Percentiles rank a stretch among this genome's conserved stretches.
phyloP scores from a whole-genome alignment of 1,284 basidiomycete species.

The Lentinus polychrous region DNA sequence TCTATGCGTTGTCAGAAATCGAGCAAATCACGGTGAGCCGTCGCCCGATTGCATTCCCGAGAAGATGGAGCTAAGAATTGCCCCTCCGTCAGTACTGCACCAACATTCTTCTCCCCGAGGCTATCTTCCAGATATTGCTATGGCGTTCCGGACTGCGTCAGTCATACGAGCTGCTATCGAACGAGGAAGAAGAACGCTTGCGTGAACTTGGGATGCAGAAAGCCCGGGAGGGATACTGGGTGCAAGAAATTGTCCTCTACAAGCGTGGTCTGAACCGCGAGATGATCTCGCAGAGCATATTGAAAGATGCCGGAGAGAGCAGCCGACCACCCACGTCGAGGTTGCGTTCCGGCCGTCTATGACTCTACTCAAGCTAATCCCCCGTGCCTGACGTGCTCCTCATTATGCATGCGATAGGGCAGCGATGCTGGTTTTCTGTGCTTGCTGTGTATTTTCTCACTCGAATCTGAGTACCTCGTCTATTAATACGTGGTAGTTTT shows the following conservation, averaged over 20 bases:
- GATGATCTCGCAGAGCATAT: slow-evolving; percentile 17
- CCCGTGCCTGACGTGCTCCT: too few species aligned
- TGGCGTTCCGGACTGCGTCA: slow-evolving; percentile 58
- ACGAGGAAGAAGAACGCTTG: slow-evolving; percentile 47
- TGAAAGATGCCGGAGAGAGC: too few species aligned
- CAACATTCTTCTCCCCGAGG: slow-evolving; percentile 62
- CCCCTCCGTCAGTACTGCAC: slow-evolving; percentile 50
- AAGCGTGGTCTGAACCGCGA: slow-evolving; percentile 19
- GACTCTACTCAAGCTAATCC: not conserved
- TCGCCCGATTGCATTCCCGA: not conserved
- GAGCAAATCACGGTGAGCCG: slow-evolving; percentile 52
- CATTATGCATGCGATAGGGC: too few species aligned
- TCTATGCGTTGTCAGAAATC: slow-evolving; percentile 31
- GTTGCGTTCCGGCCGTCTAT: not conserved
- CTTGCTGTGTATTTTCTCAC: too few species aligned
- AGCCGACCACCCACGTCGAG: not conserved
- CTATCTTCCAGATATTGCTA: slow-evolving; percentile 58
- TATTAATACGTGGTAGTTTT: too few species aligned
- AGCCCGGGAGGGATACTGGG: slow-evolving; percentile 55
- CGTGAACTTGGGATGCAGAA: slow-evolving; percentile 41
- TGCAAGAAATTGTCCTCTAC: slow-evolving; percentile 47
- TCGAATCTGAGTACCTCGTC: too few species aligned
- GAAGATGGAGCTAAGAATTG: not conserved
- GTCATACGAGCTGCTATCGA: slow-evolving; percentile 37
- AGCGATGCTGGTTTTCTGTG: too few species aligned